A percentile compares a stretch with the other conserved stretches of the same genome.
phyloP scores from a whole-genome alignment of 2,329 filamentous ascomycete genomes.

The Nemania sp. region DNA sequence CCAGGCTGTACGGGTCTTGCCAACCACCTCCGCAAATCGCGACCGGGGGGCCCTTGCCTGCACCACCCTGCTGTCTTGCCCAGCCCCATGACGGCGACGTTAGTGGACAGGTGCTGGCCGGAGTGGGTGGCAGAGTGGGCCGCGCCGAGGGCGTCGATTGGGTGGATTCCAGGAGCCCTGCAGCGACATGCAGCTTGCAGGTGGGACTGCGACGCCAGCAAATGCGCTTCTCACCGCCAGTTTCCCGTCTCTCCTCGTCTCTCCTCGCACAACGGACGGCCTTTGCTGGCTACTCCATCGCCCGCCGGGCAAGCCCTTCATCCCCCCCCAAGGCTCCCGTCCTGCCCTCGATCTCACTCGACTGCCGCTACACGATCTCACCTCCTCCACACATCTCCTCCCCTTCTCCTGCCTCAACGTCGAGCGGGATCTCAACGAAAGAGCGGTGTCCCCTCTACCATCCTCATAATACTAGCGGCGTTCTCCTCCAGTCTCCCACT shows the following conservation, averaged over 20 bases:
- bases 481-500: constrained; percentile 45
- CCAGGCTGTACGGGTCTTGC: not conserved
- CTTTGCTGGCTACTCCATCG: constrained; percentile 31
- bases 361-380: constrained; percentile 40
- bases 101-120: constrained; percentile 10
- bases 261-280: constrained; percentile 39
- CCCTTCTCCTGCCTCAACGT: constrained; percentile 32
- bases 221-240: constrained; percentile 42
- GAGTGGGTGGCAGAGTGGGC: constrained; percentile 12
- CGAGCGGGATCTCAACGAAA: constrained; percentile 43
- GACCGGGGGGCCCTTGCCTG: constrained; percentile 9
- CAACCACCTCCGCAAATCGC: constrained; percentile 26
- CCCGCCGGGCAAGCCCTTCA: constrained; percentile 31
- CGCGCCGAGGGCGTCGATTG: constrained; percentile 30
- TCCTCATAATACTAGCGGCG: constrained; percentile 53
- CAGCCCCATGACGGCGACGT: constrained; percentile 24
- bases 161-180: constrained; percentile 24
- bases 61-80: constrained; percentile 25
- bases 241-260: constrained; percentile 40
- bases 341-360: constrained; percentile 42
- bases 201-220: constrained; percentile 42
- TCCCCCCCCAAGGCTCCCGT: constrained; percentile 36
- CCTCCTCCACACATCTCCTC: constrained; percentile 39
- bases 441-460: constrained; percentile 51
- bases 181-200: constrained; percentile 39